Evolutionary conservation across 768 basidiomycete genomes (phyloP).

Genomic region (Chalciporus pseudorubinellus): DNA sequence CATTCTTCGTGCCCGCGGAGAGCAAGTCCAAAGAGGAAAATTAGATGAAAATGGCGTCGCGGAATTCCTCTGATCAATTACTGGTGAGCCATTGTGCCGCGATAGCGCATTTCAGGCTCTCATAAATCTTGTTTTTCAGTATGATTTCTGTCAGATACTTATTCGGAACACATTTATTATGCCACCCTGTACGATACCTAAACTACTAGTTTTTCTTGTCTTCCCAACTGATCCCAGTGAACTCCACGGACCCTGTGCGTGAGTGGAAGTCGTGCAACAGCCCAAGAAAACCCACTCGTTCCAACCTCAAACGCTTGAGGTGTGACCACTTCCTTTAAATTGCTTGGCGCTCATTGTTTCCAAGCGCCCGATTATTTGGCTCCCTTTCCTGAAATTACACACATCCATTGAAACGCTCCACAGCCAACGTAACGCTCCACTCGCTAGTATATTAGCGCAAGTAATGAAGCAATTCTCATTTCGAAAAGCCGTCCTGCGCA

Average conservation of each 20-base stretch:
- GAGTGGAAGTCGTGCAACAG: background rate
- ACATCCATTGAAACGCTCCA: background rate
- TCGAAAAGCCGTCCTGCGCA: background rate
- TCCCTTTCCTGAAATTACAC: background rate
- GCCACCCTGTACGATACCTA: slow-evolving; percentile 12
- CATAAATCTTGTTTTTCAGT: background rate
- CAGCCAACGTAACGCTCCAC: slow-evolving; percentile 20
- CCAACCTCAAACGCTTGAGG: background rate
- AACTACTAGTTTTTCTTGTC: background rate
- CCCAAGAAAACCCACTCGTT: background rate
- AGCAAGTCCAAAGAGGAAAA: slow-evolving; percentile 58
- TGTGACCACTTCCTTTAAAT: background rate
- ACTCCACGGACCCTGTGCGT: background rate
- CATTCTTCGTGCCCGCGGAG: slow-evolving; percentile 73
- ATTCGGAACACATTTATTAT: background rate
- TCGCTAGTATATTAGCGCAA: background rate
- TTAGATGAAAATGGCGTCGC: slow-evolving; percentile 49
- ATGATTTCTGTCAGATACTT: background rate
- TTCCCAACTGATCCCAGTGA: background rate
- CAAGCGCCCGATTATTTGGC: background rate
- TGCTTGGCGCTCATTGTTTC: no score
- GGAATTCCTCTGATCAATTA: slow-evolving; percentile 43
- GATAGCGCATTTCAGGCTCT: background rate
- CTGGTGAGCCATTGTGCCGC: slow-evolving; percentile 3
- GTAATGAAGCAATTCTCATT: background rate